These are phyloP conservation scores for Mikania micrantha DNA, from an alignment of 129 eudicot genomes.

Conservation along the genomic window DNA sequence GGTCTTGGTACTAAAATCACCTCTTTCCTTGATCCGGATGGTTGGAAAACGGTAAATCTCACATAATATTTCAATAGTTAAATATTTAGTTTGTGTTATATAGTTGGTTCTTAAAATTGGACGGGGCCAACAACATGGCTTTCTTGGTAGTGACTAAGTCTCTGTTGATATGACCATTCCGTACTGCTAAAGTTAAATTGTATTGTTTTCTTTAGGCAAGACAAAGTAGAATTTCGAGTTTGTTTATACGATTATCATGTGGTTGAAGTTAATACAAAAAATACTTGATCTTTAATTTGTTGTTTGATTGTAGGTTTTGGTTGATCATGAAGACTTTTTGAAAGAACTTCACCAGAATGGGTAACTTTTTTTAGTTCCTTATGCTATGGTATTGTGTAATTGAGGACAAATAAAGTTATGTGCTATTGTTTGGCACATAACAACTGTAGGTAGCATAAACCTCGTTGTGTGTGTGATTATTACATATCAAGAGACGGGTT, in stretches of 20 bases:
- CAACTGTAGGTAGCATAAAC: not conserved
- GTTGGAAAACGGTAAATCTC: conserved; percentile 90
- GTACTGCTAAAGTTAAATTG: not conserved
- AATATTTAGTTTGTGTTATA: not conserved
- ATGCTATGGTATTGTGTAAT: not conserved
- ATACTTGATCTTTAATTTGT: not conserved
- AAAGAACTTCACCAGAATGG: conserved; percentile 49
- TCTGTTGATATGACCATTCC: not conserved
- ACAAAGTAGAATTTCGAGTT: not conserved
- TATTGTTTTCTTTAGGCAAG: too few species aligned
- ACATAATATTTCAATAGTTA: not conserved
- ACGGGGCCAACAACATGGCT: not conserved
- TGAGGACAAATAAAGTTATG: conserved; percentile 29
- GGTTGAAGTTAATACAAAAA: not conserved
- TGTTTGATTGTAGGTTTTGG: conserved; percentile 57
- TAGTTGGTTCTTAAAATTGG: not conserved
- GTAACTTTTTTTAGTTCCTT: not conserved
- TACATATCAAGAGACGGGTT: too few species aligned
- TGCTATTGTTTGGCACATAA: not conserved
- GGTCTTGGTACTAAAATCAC: conserved; percentile 79
- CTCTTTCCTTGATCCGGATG: conserved; percentile 87
- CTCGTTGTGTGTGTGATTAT: conserved; percentile 11
- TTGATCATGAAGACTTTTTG: conserved; percentile 80
- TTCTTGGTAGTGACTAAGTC: not conserved
- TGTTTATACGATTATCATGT: not conserved